A percentile compares a stretch with the other conserved stretches of the same genome.
Evolutionary conservation across 345 rosid species (phyloP).

Genomic region (Eucalyptus leucophloia): DNA sequence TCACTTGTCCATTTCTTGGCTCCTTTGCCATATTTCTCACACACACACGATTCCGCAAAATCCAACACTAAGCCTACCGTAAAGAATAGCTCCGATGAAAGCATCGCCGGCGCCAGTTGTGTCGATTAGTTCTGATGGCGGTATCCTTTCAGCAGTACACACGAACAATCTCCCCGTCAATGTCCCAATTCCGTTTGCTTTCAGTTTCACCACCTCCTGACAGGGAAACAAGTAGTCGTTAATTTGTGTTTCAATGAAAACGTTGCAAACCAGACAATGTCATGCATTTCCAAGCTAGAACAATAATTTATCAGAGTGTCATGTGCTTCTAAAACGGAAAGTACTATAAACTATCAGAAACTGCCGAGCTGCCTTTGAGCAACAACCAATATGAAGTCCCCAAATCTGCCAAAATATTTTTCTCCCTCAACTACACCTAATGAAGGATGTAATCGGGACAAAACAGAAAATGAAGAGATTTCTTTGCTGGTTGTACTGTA

Average conservation of each 20-base stretch:
- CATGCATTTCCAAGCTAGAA: neutral
- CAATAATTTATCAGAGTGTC: neutral
- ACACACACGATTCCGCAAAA: too few species aligned
- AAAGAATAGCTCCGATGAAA: constrained; percentile 69
- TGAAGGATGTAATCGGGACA: neutral
- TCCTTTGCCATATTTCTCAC: too few species aligned
- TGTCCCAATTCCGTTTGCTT: constrained; percentile 41
- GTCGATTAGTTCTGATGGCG: constrained; percentile 55
- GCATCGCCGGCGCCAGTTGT: constrained; percentile 93
- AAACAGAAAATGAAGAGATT: neutral
- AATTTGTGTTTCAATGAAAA: neutral
- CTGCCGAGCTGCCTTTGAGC: neutral
- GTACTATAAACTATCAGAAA: neutral
- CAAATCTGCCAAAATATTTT: neutral
- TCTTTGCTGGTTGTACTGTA: neutral
- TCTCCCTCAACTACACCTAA: neutral
- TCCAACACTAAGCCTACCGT: constrained; percentile 20
- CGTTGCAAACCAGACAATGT: neutral
- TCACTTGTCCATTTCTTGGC: too few species aligned
- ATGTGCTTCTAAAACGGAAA: neutral
- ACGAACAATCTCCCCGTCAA: constrained; percentile 45
- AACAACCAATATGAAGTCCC: neutral
- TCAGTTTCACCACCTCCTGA: constrained; percentile 27
- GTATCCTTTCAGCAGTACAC: constrained; percentile 72
- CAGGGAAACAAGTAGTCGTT: neutral